Conservation (phyloP, 2,329 filamentous ascomycete species). For the Aschersonia sp. region DNA sequence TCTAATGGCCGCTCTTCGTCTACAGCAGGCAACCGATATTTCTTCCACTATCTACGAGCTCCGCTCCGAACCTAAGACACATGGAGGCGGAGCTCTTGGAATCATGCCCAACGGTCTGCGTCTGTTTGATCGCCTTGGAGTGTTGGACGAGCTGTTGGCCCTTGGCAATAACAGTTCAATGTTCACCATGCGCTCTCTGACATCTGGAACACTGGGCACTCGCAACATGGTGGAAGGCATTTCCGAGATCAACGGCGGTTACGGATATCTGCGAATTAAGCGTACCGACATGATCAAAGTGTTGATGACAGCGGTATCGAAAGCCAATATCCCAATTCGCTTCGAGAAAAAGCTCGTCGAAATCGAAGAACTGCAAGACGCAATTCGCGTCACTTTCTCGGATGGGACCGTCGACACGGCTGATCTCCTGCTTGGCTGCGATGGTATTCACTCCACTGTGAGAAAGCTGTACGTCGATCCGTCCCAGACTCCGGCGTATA, state of each 20-base stretch:
- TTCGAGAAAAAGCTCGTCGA: constrained; percentile 59
- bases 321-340: constrained; percentile 29
- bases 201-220: constrained; percentile 46
- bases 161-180: constrained; percentile 49
- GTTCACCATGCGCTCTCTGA: constrained; percentile 40
- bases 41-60: constrained; percentile 4
- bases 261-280: constrained; percentile 51
- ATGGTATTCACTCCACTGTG: constrained; percentile 25
- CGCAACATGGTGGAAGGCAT: constrained; percentile 34
- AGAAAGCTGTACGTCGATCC: constrained; percentile 13
- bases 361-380: constrained; percentile 31
- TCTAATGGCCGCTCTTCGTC: constrained; percentile 1
- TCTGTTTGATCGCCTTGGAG: constrained; percentile 50
- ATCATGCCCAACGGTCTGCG: constrained; percentile 47
- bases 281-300: constrained; percentile 45
- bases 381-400: constrained; percentile 42
- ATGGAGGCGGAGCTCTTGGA: constrained; percentile 4
- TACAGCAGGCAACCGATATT: constrained; percentile 1
- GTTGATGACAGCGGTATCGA: constrained; percentile 38
- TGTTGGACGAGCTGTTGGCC: constrained; percentile 51
- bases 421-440: constrained; percentile 33
- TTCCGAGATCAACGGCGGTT: constrained; percentile 36
- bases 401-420: constrained; percentile 25
- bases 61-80: constrained; percentile 3
- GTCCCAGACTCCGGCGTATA: constrained; percentile 12